Conservation (phyloP, 768 basidiomycete species). For the Phanerochaete sordida region DNA sequence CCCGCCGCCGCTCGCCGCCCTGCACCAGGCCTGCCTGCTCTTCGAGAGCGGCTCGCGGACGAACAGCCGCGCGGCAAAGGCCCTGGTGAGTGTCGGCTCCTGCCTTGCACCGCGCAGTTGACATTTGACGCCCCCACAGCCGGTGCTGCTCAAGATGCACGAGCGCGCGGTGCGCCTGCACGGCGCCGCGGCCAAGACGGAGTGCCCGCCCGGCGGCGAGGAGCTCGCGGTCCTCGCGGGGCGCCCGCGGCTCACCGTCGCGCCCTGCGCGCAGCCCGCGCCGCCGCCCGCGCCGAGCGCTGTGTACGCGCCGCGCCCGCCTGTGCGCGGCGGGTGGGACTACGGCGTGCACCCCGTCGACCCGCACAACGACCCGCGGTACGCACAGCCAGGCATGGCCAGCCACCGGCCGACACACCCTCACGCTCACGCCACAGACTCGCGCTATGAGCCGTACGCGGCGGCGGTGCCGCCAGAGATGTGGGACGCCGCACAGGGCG, state of each 20-base stretch:
- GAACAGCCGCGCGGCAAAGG: conserved; percentile 45
- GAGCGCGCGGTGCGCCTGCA: conserved; percentile 32
- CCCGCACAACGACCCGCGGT: background rate
- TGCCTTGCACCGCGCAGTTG: background rate
- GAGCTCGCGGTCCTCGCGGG: conserved; percentile 36
- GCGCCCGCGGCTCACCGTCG: conserved; percentile 23
- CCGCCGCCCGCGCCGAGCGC: background rate
- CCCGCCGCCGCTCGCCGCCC: conserved; percentile 43
- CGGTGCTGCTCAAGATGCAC: conserved; percentile 42
- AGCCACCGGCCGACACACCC: background rate
- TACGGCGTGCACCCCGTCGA: background rate
- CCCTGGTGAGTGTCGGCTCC: conserved; percentile 34
- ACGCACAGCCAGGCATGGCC: too few relatives aligned
- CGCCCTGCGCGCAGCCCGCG: background rate
- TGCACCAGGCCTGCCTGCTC: conserved; percentile 44
- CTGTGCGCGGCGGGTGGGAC: background rate
- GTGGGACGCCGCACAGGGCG: conserved; percentile 8
- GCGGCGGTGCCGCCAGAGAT: background rate
- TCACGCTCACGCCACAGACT: too few relatives aligned
- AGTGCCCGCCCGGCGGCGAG: background rate
- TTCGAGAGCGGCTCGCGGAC: conserved; percentile 42
- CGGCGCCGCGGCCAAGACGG: conserved; percentile 20
- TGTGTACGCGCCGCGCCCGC: background rate
- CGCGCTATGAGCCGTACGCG: background rate
- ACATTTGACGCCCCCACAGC: conserved; percentile 26